Evolutionary conservation across 2,329 filamentous ascomycete genomes (phyloP), one percentile per base, ranked within the genome.

Genomic region (Colletotrichum lini): DNA sequence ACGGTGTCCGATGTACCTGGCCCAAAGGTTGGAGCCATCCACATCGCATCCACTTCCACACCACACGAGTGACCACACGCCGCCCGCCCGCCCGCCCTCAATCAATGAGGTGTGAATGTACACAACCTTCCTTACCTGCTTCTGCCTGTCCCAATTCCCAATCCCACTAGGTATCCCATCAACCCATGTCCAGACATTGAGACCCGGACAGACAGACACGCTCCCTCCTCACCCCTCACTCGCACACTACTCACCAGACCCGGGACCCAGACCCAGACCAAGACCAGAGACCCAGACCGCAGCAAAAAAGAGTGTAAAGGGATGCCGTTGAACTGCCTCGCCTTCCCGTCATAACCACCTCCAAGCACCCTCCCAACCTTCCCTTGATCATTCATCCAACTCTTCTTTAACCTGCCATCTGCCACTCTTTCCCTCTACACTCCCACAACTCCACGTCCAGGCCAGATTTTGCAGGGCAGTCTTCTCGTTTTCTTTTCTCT

Each of bases 381-480:
- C 70, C 67, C 67, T 72, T 70, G 70, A 70, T 61, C 56, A 47
- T n/a, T 23, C 26, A 64, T 56, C 58, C 56, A 35, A 44, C 58
- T 59, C 69, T 69, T 72, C 65, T 69, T 72, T 72, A 72, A 72
- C 52, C 69, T 72, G 65, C 65, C 65, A 42, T 72, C 69, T 68
- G 65, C 69, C 69, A 72, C 70, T 66, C 54, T 15, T 44, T 49
- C 61, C n/a, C 52, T 57, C 53, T 30, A 38, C 45, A 23, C 35
- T 42, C 59, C 50, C 60, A 54, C 54, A 70, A 70, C 60, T 53
- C 15, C 49, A 61, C 66, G 70, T 72, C 67, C 56, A 65, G 66
- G 66, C 57, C 70, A 50, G 26, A 54, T 57, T 40, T 70, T 56
- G 59, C 54, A 66, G 67, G 68, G 67, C 70, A 72, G 66, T 66